phyloP scores from a whole-genome alignment of 345 rosid species.

The Eucalyptus coolabah region DNA sequence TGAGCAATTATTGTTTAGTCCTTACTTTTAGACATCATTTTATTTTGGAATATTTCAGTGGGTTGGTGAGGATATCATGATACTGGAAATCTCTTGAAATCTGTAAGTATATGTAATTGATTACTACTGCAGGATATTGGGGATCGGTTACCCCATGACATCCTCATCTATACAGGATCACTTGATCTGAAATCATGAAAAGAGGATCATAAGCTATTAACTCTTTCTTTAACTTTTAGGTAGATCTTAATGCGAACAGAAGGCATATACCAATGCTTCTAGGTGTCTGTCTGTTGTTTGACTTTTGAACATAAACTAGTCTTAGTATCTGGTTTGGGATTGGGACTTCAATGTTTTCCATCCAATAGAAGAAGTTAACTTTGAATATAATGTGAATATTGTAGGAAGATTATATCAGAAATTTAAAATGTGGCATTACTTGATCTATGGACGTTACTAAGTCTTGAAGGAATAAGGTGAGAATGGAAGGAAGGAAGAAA shows the following conservation, averaged over 20 bases:
- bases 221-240: neutral
- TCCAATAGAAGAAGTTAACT: neutral
- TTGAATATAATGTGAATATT: neutral
- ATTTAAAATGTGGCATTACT: neutral
- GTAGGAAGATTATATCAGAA: neutral
- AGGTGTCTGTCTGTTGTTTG: neutral
- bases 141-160: neutral
- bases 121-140: neutral
- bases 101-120: neutral
- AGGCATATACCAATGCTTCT: neutral
- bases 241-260: neutral
- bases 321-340: neutral
- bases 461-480: neutral
- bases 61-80: neutral
- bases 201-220: neutral
- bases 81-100: neutral
- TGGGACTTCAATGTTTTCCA: neutral
- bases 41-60: neutral
- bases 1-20: neutral
- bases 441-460: neutral
- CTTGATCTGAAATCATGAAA: neutral
- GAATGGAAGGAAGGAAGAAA: neutral
- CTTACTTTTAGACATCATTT: neutral
- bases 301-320: neutral
- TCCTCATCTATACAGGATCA: neutral